These are phyloP conservation scores for Trichoderma citrinoviride DNA, from an alignment of 2,329 filamentous ascomycete species.

Conservation along the genomic window DNA sequence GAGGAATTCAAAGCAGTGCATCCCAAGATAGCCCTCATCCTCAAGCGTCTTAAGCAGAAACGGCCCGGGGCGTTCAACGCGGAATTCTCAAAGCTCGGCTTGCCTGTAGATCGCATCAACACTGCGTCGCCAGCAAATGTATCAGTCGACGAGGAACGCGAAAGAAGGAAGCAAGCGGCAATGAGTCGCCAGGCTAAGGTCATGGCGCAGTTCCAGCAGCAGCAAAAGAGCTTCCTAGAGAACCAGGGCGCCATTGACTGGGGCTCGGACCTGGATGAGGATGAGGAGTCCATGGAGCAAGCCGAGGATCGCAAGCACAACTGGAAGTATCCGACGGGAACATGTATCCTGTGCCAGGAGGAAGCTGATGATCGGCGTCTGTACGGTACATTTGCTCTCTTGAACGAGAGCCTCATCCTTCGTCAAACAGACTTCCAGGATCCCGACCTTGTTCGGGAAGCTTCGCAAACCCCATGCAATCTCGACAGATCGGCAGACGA, in stretches of 20 bases:
- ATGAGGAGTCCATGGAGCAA: constrained; percentile 58
- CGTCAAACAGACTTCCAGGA: constrained; percentile 83
- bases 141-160: constrained; percentile 68
- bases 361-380: constrained; percentile 85
- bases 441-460: constrained; percentile 80
- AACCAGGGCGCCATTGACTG: constrained; percentile 86
- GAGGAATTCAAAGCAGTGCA: constrained; percentile 79
- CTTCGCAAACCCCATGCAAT: constrained; percentile 70
- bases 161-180: constrained; percentile 86
- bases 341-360: constrained; percentile 95
- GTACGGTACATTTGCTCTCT: constrained; percentile 89
- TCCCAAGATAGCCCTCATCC: constrained; percentile 77
- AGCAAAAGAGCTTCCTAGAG: constrained; percentile 91
- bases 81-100: constrained; percentile 61
- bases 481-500: constrained; percentile 82
- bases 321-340: constrained; percentile 90
- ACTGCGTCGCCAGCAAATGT: constrained; percentile 75
- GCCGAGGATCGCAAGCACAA: constrained; percentile 61
- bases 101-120: constrained; percentile 75
- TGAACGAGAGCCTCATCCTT: constrained; percentile 81
- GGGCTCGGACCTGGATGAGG: constrained; percentile 74
- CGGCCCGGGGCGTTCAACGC: constrained; percentile 69
- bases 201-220: constrained; percentile 97
- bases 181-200: constrained; percentile 86
- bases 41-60: constrained; percentile 82